Conservation (phyloP, 2,329 filamentous ascomycete species). For the Apiospora malaysiana region DNA sequence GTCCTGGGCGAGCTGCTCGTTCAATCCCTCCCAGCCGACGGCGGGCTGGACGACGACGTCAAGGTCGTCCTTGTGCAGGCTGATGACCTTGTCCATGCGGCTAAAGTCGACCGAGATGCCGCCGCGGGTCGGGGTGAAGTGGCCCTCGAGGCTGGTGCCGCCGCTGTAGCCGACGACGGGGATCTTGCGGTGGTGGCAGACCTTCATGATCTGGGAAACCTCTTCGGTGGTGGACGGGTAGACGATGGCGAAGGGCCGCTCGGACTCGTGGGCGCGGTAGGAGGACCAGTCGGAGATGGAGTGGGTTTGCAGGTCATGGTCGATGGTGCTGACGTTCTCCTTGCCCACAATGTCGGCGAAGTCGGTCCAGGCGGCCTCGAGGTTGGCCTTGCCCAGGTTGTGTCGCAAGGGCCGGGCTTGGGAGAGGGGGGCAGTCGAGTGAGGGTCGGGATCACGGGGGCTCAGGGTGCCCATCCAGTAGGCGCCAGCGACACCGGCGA, state of each 20-base stretch:
- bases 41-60: constrained; percentile 75
- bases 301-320: constrained; percentile 61
- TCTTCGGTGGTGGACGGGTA: constrained; percentile 76
- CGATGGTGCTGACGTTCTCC: constrained; percentile 67
- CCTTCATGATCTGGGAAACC: constrained; percentile 75
- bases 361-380: constrained; percentile 74
- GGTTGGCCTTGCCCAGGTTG: constrained; percentile 65
- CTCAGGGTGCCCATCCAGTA: constrained; percentile 66
- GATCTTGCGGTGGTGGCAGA: constrained; percentile 73
- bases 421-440: constrained; percentile 65
- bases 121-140: constrained; percentile 74
- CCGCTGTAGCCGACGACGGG: constrained; percentile 79
- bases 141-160: constrained; percentile 79
- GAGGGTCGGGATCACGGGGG: constrained; percentile 54
- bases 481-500: constrained; percentile 56
- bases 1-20: constrained; percentile 70
- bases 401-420: constrained; percentile 58
- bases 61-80: constrained; percentile 70
- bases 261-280: constrained; percentile 54
- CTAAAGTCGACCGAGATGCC: constrained; percentile 80
- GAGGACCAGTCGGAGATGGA: constrained; percentile 68
- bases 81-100: constrained; percentile 74
- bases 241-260: constrained; percentile 70
- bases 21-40: constrained; percentile 79
- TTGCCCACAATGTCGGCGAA: constrained; percentile 68